Percentiles rank a stretch among this genome's conserved stretches.
phyloP scores from a whole-genome alignment of 139 green algal genomes.

The Protoeuglena noctilucae region DNA sequence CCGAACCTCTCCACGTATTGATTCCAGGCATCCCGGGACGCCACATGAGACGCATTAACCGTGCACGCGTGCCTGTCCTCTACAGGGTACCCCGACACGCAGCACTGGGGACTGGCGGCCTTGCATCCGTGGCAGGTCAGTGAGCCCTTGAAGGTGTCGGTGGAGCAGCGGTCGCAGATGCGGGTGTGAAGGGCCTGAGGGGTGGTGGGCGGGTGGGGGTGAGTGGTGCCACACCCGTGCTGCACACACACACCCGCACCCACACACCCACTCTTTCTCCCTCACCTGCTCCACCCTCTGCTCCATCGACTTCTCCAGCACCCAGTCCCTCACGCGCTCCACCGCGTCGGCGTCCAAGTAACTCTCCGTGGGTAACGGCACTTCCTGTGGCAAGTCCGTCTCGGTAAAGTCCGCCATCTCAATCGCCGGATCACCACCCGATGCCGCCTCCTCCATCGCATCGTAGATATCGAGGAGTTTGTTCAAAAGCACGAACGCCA shows the following conservation, averaged over 20 bases:
- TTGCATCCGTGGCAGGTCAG: slow-evolving; percentile 44
- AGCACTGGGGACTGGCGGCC: background rate
- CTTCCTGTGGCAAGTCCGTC: slow-evolving; percentile 51
- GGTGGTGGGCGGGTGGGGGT: slow-evolving; percentile 19
- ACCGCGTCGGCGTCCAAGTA: slow-evolving; percentile 30
- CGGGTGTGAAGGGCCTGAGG: slow-evolving; percentile 25
- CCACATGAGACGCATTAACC: no score
- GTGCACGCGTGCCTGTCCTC: no score
- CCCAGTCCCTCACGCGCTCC: slow-evolving; percentile 45
- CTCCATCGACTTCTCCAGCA: slow-evolving; percentile 53
- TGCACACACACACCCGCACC: background rate
- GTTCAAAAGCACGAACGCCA: slow-evolving; percentile 75
- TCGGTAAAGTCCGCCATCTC: slow-evolving; percentile 55
- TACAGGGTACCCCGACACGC: background rate
- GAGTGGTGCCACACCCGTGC: slow-evolving; percentile 10
- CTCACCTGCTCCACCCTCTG: slow-evolving; percentile 34
- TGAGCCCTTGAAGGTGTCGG: slow-evolving; percentile 39
- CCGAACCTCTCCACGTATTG: no score
- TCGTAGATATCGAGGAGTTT: slow-evolving; percentile 64
- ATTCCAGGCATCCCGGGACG: no score
- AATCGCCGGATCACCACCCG: slow-evolving; percentile 17
- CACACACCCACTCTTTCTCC: background rate
- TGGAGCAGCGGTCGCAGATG: slow-evolving; percentile 39
- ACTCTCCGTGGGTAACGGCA: slow-evolving; percentile 37
- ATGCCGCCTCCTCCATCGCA: slow-evolving; percentile 57